A percentile compares a stretch with the other conserved stretches of the same genome.
Conservation (phyloP, 345 rosid species). For the Lepidium didymum region DNA sequence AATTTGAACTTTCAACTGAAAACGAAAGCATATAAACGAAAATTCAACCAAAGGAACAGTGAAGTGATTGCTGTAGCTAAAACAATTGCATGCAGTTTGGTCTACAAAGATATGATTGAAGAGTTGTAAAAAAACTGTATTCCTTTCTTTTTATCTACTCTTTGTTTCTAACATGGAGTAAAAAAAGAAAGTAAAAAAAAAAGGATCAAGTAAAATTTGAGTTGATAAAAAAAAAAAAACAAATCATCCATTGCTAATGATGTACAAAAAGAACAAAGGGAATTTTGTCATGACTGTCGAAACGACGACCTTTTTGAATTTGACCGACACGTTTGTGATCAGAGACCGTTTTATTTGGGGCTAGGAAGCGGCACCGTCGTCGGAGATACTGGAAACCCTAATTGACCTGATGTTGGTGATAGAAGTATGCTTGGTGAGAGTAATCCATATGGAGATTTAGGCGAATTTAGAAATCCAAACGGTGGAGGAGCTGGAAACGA, state of each 20-base stretch:
- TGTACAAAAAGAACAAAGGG: constrained; percentile 33
- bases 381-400: constrained; percentile 62
- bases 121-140: constrained; percentile 18
- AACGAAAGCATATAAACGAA: not conserved
- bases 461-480: constrained; percentile 79
- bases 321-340: constrained; percentile 24
- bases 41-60: constrained; percentile 16
- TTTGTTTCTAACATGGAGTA: constrained; percentile 17
- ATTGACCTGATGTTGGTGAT: constrained; percentile 52
- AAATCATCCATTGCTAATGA: constrained; percentile 26
- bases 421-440: constrained; percentile 57
- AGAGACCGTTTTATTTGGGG: constrained; percentile 56
- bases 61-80: constrained; percentile 5
- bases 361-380: constrained; percentile 69
- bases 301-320: constrained; percentile 13
- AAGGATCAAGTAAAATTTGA: constrained; percentile 4
- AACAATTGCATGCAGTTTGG: too few species aligned
- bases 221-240: not conserved
- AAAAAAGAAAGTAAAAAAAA: not conserved
- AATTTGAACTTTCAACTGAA: constrained; percentile 21
- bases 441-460: constrained; percentile 53
- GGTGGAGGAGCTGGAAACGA: constrained; percentile 45
- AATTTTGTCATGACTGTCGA: not conserved
- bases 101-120: too few species aligned
- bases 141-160: constrained; percentile 16